Percentiles rank a stretch among this genome's conserved stretches.
phyloP scores from a whole-genome alignment of 371 early-diverging fungal genomes.

The Rhizopus delemar region DNA sequence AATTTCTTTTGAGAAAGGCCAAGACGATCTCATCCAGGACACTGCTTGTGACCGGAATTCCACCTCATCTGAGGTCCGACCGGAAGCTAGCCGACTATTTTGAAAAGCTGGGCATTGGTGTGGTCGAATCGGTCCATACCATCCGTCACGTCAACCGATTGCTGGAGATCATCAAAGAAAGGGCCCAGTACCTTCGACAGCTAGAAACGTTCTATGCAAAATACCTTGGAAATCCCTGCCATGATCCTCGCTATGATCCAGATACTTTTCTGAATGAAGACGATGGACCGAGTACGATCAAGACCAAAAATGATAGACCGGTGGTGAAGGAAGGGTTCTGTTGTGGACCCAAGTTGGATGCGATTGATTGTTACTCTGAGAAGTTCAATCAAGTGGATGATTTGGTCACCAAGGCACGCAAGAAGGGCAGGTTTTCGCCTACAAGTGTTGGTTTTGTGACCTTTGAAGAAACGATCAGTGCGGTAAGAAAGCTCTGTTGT shows the following conservation, averaged over 20 bases:
- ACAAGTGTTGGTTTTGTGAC: slow-evolving; percentile 80
- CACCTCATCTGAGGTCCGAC: slow-evolving; percentile 53
- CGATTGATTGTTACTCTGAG: slow-evolving; percentile 66
- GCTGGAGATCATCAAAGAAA: slow-evolving; percentile 45
- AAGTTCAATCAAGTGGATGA: slow-evolving; percentile 66
- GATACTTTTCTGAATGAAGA: slow-evolving; percentile 42
- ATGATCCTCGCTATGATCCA: slow-evolving; percentile 25
- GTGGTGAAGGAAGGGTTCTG: slow-evolving; percentile 29
- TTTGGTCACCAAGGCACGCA: slow-evolving; percentile 58
- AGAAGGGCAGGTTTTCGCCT: slow-evolving; percentile 54
- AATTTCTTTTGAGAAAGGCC: slow-evolving; percentile 51
- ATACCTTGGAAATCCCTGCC: slow-evolving; percentile 53
- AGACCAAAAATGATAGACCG: slow-evolving; percentile 26
- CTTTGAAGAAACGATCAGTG: slow-evolving; percentile 71
- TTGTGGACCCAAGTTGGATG: slow-evolving; percentile 64
- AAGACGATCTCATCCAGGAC: slow-evolving; percentile 58
- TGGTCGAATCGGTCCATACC: slow-evolving; percentile 61
- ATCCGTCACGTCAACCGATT: slow-evolving; percentile 58
- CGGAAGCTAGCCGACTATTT: slow-evolving; percentile 58
- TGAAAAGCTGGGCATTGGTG: slow-evolving; percentile 56
- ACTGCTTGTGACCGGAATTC: slow-evolving; percentile 63
- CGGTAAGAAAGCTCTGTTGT: slow-evolving; percentile 36
- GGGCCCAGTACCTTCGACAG: slow-evolving; percentile 43
- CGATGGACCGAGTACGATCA: slow-evolving; percentile 22
- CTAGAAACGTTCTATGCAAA: slow-evolving; percentile 47